Evolutionary conservation across 2,329 filamentous ascomycete species (phyloP).

Genomic region (Myriangium duriaei): DNA sequence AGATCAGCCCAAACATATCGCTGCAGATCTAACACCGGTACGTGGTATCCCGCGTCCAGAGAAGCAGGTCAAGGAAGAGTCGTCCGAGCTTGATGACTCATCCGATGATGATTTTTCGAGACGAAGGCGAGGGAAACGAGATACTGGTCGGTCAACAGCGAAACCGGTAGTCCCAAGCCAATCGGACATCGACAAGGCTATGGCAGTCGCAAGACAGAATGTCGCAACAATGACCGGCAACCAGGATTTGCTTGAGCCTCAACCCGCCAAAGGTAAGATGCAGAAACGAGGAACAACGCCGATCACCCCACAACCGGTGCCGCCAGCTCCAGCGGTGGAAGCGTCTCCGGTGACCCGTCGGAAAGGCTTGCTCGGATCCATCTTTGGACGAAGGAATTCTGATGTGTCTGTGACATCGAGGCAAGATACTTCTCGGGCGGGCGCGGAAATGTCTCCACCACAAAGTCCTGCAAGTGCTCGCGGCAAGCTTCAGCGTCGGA

Average conservation of each 20-base stretch:
- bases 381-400: slow-evolving; percentile 23
- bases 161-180: slow-evolving; percentile 21
- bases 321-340: neutral
- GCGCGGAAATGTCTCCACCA: slow-evolving; percentile 8
- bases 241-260: slow-evolving; percentile 11
- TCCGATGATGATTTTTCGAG: slow-evolving; percentile 23
- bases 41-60: slow-evolving; percentile 47
- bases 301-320: neutral
- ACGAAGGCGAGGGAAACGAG: slow-evolving; percentile 12
- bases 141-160: slow-evolving; percentile 32
- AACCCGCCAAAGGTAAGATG: slow-evolving; percentile 16
- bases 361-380: slow-evolving; percentile 22
- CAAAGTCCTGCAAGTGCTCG: slow-evolving; percentile 17
- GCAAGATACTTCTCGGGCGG: slow-evolving; percentile 10
- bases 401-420: slow-evolving; percentile 13
- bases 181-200: slow-evolving; percentile 27
- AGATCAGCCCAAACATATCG: slow-evolving; percentile 29
- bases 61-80: slow-evolving; percentile 44
- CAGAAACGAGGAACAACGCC: slow-evolving; percentile 14
- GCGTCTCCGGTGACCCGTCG: slow-evolving; percentile 13
- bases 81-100: slow-evolving; percentile 38
- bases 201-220: slow-evolving; percentile 22
- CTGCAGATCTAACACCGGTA: slow-evolving; percentile 37
- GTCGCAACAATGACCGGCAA: slow-evolving; percentile 19
- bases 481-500: slow-evolving; percentile 37